Conservation (phyloP, 164 flowering plant species). For the Sedum album region DNA sequence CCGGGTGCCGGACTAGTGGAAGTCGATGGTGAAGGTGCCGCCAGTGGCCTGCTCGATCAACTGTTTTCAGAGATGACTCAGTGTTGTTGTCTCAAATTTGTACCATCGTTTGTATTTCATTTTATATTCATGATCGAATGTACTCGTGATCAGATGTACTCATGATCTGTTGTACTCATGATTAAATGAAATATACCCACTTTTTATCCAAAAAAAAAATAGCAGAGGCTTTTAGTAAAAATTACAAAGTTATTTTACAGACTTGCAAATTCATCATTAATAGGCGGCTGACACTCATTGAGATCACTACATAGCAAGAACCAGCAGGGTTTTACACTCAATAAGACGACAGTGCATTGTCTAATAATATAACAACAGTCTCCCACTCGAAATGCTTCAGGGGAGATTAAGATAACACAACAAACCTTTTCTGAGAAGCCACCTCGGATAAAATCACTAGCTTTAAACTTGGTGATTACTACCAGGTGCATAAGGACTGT, state of each 20-base stretch:
- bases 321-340: not conserved
- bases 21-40: no score
- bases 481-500: conserved; percentile 4
- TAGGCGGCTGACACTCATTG: not conserved
- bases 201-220: no score
- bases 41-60: no score
- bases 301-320: conserved; percentile 4
- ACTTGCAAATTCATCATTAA: not conserved
- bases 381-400: not conserved
- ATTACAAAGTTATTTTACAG: not conserved
- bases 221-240: no score
- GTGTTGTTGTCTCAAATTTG: no score
- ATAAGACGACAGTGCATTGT: not conserved
- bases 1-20: no score
- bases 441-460: conserved; percentile 8
- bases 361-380: not conserved
- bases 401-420: not conserved
- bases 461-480: conserved; percentile 2
- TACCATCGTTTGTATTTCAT: no score
- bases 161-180: no score
- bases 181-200: no score
- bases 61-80: no score
- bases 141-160: no score
- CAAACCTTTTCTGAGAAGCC: conserved; percentile 9
- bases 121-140: no score